phyloP scores from a whole-genome alignment of 2,329 filamentous ascomycete species.

The Scleromitrula shiraiana region DNA sequence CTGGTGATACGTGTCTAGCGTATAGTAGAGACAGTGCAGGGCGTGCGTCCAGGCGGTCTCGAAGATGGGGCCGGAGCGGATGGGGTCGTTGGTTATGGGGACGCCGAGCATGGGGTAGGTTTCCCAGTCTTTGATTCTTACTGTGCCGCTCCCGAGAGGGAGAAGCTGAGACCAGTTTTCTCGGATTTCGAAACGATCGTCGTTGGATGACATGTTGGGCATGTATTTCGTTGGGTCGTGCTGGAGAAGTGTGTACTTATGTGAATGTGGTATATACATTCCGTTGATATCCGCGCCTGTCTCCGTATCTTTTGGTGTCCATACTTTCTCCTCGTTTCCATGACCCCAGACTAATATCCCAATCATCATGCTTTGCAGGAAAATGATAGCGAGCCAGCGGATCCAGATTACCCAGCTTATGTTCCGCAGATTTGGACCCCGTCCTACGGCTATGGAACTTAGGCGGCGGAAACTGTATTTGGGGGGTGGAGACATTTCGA shows the following conservation, averaged over 20 bases:
- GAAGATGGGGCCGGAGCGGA: conserved; percentile 25
- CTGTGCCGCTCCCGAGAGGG: conserved; percentile 28
- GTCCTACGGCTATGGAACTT: too few species aligned
- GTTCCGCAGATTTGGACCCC: too few species aligned
- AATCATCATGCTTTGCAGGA: conserved; percentile 25
- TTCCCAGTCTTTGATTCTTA: conserved; percentile 26
- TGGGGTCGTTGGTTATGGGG: conserved; percentile 28
- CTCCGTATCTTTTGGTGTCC: conserved; percentile 20
- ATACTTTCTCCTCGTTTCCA: neutral
- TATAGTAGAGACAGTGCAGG: conserved; percentile 30
- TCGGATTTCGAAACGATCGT: conserved; percentile 26
- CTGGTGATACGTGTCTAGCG: conserved; percentile 30
- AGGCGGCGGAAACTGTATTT: too few species aligned
- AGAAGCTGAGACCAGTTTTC: conserved; percentile 30
- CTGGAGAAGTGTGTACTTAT: conserved; percentile 26
- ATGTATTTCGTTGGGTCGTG: conserved; percentile 26
- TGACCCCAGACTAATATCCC: conserved; percentile 20
- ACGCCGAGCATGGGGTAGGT: conserved; percentile 28
- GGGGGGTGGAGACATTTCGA: too few species aligned
- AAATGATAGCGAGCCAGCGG: conserved; percentile 23
- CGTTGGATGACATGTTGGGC: conserved; percentile 28
- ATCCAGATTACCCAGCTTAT: too few species aligned
- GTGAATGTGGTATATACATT: conserved; percentile 25
- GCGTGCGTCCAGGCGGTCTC: conserved; percentile 32
- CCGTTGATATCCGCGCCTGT: conserved; percentile 31